Evolutionary conservation across 306 rosid genomes (phyloP).

Genomic region (Argentina anserina): DNA sequence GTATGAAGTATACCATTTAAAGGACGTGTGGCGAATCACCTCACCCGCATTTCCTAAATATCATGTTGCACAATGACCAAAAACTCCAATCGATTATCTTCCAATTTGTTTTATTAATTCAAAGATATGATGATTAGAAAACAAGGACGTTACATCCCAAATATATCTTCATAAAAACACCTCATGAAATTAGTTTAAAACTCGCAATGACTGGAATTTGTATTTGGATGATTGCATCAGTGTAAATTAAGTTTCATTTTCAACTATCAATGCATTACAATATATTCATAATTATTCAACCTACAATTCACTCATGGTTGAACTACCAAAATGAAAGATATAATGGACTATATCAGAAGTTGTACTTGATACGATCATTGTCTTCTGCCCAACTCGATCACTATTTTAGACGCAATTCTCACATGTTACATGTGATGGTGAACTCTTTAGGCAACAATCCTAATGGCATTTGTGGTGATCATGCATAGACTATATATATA

Average conservation of each 20-base stretch:
- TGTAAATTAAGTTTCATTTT: no score
- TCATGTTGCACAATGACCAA: neutral
- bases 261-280: no score
- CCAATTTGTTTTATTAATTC: neutral
- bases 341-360: neutral
- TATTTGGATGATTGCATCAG: no score
- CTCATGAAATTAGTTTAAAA: no score
- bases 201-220: no score
- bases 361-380: neutral
- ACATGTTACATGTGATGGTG: neutral
- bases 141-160: neutral
- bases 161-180: neutral
- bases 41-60: neutral
- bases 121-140: neutral
- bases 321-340: fast-evolving
- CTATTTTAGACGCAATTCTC: neutral
- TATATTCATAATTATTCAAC: no score
- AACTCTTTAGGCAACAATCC: neutral
- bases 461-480: neutral
- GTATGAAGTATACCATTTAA: neutral
- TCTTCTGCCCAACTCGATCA: neutral
- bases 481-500: neutral
- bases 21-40: constrained; percentile 2
- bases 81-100: neutral
- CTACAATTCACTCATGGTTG: no score